phyloP scores from a whole-genome alignment of 345 rosid species.

The Lagerstroemia speciosa region DNA sequence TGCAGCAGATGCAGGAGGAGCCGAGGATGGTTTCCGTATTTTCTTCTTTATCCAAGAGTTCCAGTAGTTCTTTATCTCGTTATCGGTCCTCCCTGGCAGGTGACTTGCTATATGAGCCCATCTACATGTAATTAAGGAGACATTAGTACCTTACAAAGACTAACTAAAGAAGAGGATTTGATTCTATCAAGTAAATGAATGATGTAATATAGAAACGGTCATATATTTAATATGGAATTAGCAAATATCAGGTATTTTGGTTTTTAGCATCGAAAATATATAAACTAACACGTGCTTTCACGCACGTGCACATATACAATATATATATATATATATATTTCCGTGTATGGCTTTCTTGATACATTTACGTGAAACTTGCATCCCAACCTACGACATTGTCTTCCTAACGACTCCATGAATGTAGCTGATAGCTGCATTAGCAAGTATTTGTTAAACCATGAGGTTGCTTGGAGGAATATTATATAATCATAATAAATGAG shows the following conservation, averaged over 20 bases:
- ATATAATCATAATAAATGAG: not conserved
- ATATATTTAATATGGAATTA: no score
- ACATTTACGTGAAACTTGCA: slow-evolving; percentile 7
- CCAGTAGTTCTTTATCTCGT: slow-evolving; percentile 96
- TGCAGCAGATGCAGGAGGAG: slow-evolving; percentile 23
- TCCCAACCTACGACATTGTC: slow-evolving; percentile 29
- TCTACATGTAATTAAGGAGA: slow-evolving; percentile 21
- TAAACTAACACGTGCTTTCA: no score
- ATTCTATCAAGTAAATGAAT: no score
- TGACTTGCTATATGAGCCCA: slow-evolving; percentile 99
- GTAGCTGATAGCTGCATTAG: slow-evolving; percentile 18
- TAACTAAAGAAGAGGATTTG: no score
- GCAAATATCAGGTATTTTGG: no score
- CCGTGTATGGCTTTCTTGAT: no score
- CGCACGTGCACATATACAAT: no score
- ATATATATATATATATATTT: no score
- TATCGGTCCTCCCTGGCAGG: slow-evolving; percentile 90
- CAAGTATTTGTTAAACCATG: slow-evolving; percentile 15
- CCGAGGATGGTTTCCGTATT: slow-evolving; percentile 56
- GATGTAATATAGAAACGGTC: no score
- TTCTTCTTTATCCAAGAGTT: slow-evolving; percentile 98
- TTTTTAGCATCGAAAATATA: no score
- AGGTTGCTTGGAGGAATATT: slow-evolving; percentile 33
- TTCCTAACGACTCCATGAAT: slow-evolving; percentile 24
- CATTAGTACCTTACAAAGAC: slow-evolving; percentile 14